Percentiles rank a stretch among this genome's conserved stretches.
Conservation (phyloP, 768 basidiomycete species). For the Hemileccinum rubropunctum region DNA sequence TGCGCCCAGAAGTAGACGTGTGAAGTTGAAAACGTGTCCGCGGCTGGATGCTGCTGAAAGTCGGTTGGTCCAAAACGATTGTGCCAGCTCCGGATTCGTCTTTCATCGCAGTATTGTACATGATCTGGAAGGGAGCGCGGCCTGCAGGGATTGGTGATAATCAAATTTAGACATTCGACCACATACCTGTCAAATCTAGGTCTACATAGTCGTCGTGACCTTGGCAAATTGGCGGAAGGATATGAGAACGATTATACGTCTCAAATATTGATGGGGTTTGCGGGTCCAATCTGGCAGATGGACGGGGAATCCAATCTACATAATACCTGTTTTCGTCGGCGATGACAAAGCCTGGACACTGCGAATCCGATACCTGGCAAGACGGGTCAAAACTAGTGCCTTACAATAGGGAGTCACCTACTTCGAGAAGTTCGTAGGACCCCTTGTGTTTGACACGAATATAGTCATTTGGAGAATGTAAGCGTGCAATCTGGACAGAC, state of each 20-base stretch:
- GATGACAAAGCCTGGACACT: constrained; percentile 77
- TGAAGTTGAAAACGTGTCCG: constrained; percentile 79
- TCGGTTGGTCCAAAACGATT: constrained; percentile 69
- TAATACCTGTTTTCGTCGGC: constrained; percentile 58
- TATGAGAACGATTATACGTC: constrained; percentile 67
- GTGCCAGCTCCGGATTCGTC: constrained; percentile 68
- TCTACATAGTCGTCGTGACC: constrained; percentile 80
- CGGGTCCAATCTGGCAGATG: constrained; percentile 65
- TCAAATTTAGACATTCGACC: not conserved
- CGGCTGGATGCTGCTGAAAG: constrained; percentile 81
- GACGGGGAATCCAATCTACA: constrained; percentile 80
- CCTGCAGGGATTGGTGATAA: constrained; percentile 41
- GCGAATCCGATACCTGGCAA: constrained; percentile 70
- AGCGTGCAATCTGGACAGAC: constrained; percentile 37
- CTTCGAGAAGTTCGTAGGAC: constrained; percentile 69
- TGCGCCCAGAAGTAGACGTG: constrained; percentile 71
- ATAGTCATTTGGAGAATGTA: constrained; percentile 66
- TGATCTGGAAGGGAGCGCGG: constrained; percentile 89
- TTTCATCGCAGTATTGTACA: constrained; percentile 79
- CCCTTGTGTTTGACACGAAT: constrained; percentile 76
- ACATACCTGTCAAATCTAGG: constrained; percentile 71
- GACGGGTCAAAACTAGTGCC: not conserved
- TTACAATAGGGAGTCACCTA: constrained; percentile 27
- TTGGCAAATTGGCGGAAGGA: constrained; percentile 78
- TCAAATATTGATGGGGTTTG: constrained; percentile 57